These are phyloP conservation scores for Bonia amplexicaulis DNA, from an alignment of 176 grass and related monocot species.

Conservation along the genomic window DNA sequence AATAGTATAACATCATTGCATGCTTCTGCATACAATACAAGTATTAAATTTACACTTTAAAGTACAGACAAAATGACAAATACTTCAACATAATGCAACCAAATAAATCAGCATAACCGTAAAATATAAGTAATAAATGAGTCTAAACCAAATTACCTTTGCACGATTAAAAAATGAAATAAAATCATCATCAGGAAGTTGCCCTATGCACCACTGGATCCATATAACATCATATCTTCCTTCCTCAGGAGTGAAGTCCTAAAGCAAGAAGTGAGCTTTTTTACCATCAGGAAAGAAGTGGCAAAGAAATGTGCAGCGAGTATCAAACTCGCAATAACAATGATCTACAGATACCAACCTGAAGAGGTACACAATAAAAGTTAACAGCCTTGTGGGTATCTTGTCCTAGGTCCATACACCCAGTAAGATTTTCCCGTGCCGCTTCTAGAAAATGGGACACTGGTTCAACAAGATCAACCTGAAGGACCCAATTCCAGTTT, in stretches of 20 bases:
- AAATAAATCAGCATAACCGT: neutral
- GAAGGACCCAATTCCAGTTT: constrained; percentile 2
- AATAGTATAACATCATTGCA: neutral
- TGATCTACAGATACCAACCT: constrained; percentile 40
- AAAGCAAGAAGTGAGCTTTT: neutral
- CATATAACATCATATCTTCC: constrained; percentile 98
- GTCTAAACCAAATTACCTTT: constrained; percentile 37
- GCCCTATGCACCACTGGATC: constrained; percentile 98
- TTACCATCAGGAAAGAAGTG: neutral
- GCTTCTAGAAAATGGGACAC: constrained; percentile 91
- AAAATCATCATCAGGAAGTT: constrained; percentile 96
- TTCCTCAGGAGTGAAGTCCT: constrained; percentile 88
- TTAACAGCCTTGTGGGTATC: constrained; percentile 61
- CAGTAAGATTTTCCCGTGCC: constrained; percentile 73
- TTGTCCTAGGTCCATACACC: constrained; percentile 41
- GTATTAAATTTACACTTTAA: neutral
- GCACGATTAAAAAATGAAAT: constrained; percentile 90
- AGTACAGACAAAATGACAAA: neutral
- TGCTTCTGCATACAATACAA: neutral
- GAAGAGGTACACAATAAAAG: constrained; percentile 89
- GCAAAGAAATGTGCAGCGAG: neutral
- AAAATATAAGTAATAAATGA: neutral
- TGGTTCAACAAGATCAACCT: constrained; percentile 98
- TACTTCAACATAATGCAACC: neutral
- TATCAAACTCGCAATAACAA: neutral